A percentile compares a stretch with the other conserved stretches of the same genome.
phyloP scores from a whole-genome alignment of 2,329 filamentous ascomycete genomes.

The Emergomyces orientalis region DNA sequence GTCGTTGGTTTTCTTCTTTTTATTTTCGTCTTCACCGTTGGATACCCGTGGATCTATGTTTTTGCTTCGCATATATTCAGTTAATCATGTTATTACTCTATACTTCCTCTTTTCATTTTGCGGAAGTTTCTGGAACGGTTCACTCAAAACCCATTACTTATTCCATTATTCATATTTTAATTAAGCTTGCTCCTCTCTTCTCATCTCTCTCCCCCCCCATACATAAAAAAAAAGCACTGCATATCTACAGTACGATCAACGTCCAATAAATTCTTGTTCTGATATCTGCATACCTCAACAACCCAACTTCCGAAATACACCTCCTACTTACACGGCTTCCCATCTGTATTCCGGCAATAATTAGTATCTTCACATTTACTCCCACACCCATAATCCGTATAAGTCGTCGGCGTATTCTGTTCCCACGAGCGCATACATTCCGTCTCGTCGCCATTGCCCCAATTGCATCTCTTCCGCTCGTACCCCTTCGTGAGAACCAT shows the following conservation, averaged over 20 bases:
- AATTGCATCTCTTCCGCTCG: slow-evolving; percentile 1
- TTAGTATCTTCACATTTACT: slow-evolving; percentile 3
- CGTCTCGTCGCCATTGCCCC: background rate
- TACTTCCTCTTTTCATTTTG: background rate
- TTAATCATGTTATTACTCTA: background rate
- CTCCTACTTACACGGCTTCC: background rate
- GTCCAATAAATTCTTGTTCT: background rate
- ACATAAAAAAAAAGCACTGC: background rate
- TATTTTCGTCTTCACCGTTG: background rate
- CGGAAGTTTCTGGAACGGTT: background rate
- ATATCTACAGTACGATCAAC: background rate
- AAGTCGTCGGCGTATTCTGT: slow-evolving; percentile 1
- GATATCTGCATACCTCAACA: background rate
- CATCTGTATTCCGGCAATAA: background rate
- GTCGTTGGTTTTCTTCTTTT: background rate
- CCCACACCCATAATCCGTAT: slow-evolving; percentile 3
- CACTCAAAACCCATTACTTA: background rate
- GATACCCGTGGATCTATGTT: background rate
- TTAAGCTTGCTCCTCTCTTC: background rate
- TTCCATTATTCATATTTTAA: background rate
- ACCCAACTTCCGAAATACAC: background rate
- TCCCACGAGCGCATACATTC: slow-evolving; percentile 4
- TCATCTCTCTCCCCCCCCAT: background rate
- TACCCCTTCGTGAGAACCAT: slow-evolving; percentile 2
- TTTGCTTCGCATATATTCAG: background rate